Evolutionary conservation across 768 basidiomycete species (phyloP), one percentile per base, ranked within the genome.

Genomic region (Xerocomellus chrysenteron): DNA sequence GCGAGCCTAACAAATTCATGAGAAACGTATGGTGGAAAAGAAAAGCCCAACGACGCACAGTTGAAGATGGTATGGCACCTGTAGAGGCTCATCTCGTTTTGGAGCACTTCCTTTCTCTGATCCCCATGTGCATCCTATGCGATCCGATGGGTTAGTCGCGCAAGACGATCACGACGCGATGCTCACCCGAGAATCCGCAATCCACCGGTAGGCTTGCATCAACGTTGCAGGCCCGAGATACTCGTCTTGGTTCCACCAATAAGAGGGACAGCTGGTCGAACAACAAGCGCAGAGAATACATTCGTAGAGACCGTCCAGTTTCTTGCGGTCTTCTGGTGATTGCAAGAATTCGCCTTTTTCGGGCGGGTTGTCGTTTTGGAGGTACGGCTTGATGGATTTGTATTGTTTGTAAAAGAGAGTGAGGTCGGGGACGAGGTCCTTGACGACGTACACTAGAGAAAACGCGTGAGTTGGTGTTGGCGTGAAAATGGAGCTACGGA

Each of bases 181-280:
- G 78, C 87, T 54, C 62, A 92, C 92, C 64, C 96, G 80, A 46
- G 93, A 96, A 71, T 98, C 96, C 1, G 95, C 94, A 69, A 99
- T 96, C 96, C 96, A 98, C 63, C 95, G 80, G 75, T 98, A 97
- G 0, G 94, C 93, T 65, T 94, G 91, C 93, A 98, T 94, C 65
- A 98, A 77, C 0, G 94, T 94, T 1, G 96, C 96, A 7, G 96
- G 96, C 36, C 96, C 95, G 40, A 99, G 88, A 74, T 99, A 99
- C 73, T 94, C 90, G 69, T 98, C 94, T 75, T 94, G 93, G 77
- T 98, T 98, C 96, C 96, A 98, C 96, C 96, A 98, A 76, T 98
- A 97, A 32, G 88, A 90, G 5, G 96, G 96, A 82, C 96, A 99
- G 43, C 90, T 91, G 0, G 96, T 98, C 42, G 94, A 94, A 78